These are phyloP conservation scores for Alternaria triticimaculans DNA, from an alignment of 2,329 filamentous ascomycete genomes.

Conservation along the genomic window DNA sequence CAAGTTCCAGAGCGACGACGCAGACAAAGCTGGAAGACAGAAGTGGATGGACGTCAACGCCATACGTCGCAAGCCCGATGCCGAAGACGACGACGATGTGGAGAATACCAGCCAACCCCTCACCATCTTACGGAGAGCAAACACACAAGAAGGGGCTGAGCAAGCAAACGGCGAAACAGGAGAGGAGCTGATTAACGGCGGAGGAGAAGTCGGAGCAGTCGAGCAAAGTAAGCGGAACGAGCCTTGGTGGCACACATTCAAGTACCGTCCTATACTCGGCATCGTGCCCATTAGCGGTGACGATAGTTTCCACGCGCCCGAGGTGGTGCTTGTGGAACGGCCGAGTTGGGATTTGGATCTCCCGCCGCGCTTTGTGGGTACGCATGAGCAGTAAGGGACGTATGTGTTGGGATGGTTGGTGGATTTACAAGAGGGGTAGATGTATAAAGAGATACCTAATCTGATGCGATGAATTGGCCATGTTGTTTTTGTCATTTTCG, in stretches of 20 bases:
- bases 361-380: conserved; percentile 66
- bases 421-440: not conserved
- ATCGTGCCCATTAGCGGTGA: conserved; percentile 61
- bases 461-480: not conserved
- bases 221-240: conserved; percentile 28
- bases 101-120: conserved; percentile 44
- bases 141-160: conserved; percentile 26
- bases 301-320: conserved; percentile 58
- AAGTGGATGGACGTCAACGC: conserved; percentile 40
- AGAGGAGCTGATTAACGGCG: conserved; percentile 14
- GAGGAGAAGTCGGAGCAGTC: conserved; percentile 24
- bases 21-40: conserved; percentile 30
- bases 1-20: conserved; percentile 53
- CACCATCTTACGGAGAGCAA: conserved; percentile 32
- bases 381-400: conserved; percentile 38
- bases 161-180: conserved; percentile 21
- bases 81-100: conserved; percentile 29
- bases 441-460: conserved; percentile 2
- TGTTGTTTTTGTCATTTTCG: not conserved
- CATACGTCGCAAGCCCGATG: conserved; percentile 31
- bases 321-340: conserved; percentile 88
- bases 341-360: conserved; percentile 83
- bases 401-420: not conserved
- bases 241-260: conserved; percentile 81
- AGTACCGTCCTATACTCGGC: conserved; percentile 92